Conservation (phyloP, 345 rosid species). For the Murraya paniculata region DNA sequence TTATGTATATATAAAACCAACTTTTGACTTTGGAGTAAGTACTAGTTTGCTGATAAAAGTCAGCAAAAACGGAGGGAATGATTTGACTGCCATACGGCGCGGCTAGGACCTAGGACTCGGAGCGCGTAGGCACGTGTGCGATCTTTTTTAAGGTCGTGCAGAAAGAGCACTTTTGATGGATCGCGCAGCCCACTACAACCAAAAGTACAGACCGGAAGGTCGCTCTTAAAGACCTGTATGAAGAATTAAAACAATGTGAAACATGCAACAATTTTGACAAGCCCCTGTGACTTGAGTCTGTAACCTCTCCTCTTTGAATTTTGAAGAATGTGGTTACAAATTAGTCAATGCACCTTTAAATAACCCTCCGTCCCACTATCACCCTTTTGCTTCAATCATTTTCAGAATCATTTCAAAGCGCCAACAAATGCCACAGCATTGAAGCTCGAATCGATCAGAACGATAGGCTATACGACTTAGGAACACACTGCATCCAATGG, state of each 20-base stretch:
- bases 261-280: background rate
- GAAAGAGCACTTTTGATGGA: background rate
- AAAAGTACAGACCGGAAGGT: background rate
- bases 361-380: conserved; percentile 1
- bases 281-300: too few relatives aligned
- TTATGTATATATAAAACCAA: too few relatives aligned
- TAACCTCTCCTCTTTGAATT: background rate
- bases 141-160: background rate
- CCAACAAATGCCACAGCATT: background rate
- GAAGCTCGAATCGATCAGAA: background rate
- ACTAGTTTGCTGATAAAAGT: background rate
- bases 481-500: background rate
- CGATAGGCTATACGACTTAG: background rate
- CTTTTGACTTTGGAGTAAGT: too few relatives aligned
- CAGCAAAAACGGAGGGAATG: background rate
- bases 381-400: background rate
- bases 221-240: background rate
- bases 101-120: background rate
- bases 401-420: background rate
- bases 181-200: background rate
- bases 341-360: background rate
- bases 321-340: background rate
- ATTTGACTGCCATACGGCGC: background rate
- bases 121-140: background rate
- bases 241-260: conserved; percentile 13